phyloP scores from a whole-genome alignment of 257 asterid species.

The Fraxinus anomala region DNA sequence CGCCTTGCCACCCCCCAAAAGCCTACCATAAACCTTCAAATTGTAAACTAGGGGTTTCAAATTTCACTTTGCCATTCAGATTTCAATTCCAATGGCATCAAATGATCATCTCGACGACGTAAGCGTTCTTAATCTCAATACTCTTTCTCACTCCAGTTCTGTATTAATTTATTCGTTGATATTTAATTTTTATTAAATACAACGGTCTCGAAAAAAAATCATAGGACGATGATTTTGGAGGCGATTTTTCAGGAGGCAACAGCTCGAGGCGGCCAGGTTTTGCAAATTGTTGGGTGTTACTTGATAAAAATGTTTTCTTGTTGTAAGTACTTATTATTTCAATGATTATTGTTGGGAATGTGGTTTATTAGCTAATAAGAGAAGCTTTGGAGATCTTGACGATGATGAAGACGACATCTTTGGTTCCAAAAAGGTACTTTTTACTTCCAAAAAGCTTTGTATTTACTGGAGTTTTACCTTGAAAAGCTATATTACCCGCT shows the following conservation, averaged over 20 bases:
- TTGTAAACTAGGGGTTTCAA: conserved; percentile 37
- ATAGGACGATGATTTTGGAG: conserved; percentile 22
- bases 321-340: not conserved
- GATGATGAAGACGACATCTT: conserved; percentile 92
- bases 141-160: not conserved
- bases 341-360: conserved; percentile 11
- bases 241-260: conserved; percentile 56
- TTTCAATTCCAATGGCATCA: conserved; percentile 51
- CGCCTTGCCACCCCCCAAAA: not conserved
- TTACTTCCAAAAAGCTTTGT: not conserved
- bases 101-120: conserved; percentile 64
- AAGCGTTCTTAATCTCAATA: conserved; percentile 16
- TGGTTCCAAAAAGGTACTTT: conserved; percentile 77
- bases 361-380: conserved; percentile 60
- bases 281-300: conserved; percentile 4
- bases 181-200: not conserved
- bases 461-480: conserved; percentile 2
- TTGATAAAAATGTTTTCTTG: not conserved
- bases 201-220: not conserved
- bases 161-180: not conserved
- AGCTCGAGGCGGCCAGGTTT: conserved; percentile 61
- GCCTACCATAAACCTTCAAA: not conserved
- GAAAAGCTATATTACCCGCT: not conserved
- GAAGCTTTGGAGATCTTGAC: conserved; percentile 79
- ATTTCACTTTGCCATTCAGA: conserved; percentile 21